Evolutionary conservation across 2,329 filamentous ascomycete genomes (phyloP).

Genomic region (Hymenotorrendiella dingleyae): DNA sequence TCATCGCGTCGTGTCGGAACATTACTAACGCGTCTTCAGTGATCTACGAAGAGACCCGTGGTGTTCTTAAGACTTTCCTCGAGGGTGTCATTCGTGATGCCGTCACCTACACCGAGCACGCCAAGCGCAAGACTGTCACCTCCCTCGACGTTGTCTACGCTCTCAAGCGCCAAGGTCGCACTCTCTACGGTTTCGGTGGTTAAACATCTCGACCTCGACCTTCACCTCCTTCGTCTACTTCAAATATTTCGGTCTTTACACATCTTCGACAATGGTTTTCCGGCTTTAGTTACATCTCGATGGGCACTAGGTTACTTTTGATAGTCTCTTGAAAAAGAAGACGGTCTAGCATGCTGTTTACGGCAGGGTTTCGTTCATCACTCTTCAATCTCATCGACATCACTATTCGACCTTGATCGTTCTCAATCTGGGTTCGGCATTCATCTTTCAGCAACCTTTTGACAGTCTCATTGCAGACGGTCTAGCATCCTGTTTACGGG

Average conservation of each 20-base stretch:
- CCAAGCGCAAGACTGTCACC: conserved; percentile 70
- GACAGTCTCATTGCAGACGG: conserved; percentile 30
- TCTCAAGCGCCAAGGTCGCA: conserved; percentile 60
- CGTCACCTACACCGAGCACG: conserved; percentile 76
- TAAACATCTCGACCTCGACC: conserved; percentile 41
- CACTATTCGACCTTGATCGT: conserved; percentile 15
- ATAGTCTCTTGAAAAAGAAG: conserved; percentile 27
- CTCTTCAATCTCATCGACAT: conserved; percentile 11
- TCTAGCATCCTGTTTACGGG: conserved; percentile 34
- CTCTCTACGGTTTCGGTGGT: conserved; percentile 65
- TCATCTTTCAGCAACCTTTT: conserved; percentile 26
- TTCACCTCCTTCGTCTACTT: conserved; percentile 14
- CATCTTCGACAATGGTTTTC: conserved; percentile 15
- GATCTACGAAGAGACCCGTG: conserved; percentile 55
- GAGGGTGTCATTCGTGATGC: conserved; percentile 71
- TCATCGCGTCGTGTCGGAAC: background rate
- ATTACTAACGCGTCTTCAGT: conserved; percentile 5
- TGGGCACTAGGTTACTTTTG: conserved; percentile 30
- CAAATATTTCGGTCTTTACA: conserved; percentile 18
- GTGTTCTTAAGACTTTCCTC: conserved; percentile 79
- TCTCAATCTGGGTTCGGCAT: conserved; percentile 21
- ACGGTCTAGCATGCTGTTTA: conserved; percentile 34
- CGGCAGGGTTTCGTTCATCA: conserved; percentile 30
- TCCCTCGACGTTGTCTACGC: conserved; percentile 61
- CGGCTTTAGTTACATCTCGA: conserved; percentile 8